A percentile compares a stretch with the other conserved stretches of the same genome.
Conservation (phyloP, 345 rosid genomes). For the Dipteronia dyeriana region DNA sequence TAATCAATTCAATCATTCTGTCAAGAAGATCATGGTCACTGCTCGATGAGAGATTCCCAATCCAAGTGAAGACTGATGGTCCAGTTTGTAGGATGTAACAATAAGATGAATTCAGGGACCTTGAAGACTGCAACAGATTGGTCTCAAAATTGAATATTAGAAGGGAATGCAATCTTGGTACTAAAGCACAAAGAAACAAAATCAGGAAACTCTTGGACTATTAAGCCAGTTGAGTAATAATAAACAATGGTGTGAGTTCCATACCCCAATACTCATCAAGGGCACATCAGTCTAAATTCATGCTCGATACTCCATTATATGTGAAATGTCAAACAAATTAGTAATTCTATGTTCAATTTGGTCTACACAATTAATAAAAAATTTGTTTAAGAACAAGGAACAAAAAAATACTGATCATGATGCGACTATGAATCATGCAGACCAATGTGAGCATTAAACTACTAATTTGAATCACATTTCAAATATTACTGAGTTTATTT, state of each 20-base stretch:
- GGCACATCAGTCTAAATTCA: neutral
- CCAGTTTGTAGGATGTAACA: conserved; percentile 75
- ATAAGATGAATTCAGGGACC: conserved; percentile 73
- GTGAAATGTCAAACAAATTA: neutral
- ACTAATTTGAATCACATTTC: neutral
- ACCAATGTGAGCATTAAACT: neutral
- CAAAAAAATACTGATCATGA: neutral
- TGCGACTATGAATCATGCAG: neutral
- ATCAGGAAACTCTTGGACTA: neutral
- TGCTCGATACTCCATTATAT: neutral
- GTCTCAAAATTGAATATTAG: conserved; percentile 19
- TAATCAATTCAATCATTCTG: conserved; percentile 68
- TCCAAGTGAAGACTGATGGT: conserved; percentile 66
- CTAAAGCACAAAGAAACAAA: conserved; percentile 12
- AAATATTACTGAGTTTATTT: neutral
- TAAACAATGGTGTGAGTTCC: neutral
- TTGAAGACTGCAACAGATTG: conserved; percentile 53
- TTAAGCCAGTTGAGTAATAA: neutral
- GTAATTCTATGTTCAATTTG: neutral
- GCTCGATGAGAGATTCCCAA: conserved; percentile 65
- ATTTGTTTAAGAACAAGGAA: neutral
- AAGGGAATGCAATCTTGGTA: neutral
- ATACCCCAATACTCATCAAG: neutral
- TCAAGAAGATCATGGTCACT: conserved; percentile 73
- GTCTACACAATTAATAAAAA: neutral